Percentiles rank a stretch among this genome's conserved stretches.
phyloP scores from a whole-genome alignment of 2,329 filamentous ascomycete species.

The Leptosphaerulina australis region DNA sequence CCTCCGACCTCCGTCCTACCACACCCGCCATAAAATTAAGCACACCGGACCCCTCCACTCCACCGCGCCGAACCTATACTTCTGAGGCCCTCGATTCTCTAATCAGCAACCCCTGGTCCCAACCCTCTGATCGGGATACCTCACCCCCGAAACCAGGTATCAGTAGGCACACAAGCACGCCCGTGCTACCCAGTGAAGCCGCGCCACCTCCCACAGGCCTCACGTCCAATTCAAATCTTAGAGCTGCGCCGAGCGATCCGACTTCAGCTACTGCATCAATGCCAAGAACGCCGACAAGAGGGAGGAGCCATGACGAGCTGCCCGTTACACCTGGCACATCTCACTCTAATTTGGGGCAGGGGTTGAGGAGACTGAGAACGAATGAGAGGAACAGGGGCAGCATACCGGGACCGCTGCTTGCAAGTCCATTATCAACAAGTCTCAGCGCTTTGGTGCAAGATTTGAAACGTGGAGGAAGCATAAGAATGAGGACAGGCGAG shows the following conservation, averaged over 20 bases:
- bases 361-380: conserved; percentile 38
- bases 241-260: conserved; percentile 20
- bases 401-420: conserved; percentile 60
- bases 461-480: conserved; percentile 61
- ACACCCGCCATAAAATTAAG: conserved; percentile 35
- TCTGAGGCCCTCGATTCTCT: conserved; percentile 28
- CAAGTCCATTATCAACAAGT: conserved; percentile 65
- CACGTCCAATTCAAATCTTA: conserved; percentile 25
- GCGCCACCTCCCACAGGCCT: conserved; percentile 20
- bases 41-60: conserved; percentile 23
- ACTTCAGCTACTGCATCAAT: conserved; percentile 2
- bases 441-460: conserved; percentile 70
- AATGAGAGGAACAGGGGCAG: conserved; percentile 35
- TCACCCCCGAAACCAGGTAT: conserved; percentile 20
- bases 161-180: conserved; percentile 35
- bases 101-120: conserved; percentile 40
- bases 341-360: conserved; percentile 22
- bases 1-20: conserved; percentile 22
- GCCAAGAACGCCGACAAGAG: conserved; percentile 19
- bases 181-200: conserved; percentile 40
- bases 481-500: conserved; percentile 11
- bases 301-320: conserved; percentile 16
- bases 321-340: conserved; percentile 28
- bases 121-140: conserved; percentile 9
- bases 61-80: conserved; percentile 17